phyloP scores from a whole-genome alignment of 2,329 filamentous ascomycete genomes.

The Zymoseptoria ardabiliae region DNA sequence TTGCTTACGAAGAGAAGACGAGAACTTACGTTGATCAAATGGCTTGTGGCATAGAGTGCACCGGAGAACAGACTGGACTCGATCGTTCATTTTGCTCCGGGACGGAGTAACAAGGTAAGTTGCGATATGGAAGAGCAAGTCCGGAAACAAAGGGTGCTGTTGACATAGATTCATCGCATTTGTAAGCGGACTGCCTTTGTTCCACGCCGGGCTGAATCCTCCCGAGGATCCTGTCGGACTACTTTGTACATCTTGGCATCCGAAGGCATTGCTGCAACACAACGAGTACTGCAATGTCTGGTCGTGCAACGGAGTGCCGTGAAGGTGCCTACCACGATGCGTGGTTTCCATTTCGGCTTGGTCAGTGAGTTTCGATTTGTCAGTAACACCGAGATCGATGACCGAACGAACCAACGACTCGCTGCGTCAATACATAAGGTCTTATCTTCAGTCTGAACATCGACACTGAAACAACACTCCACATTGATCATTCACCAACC shows the following conservation, averaged over 20 bases:
- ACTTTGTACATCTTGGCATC: not conserved
- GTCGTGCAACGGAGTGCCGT: not conserved
- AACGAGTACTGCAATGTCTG: not conserved
- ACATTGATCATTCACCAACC: not conserved
- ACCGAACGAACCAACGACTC: not conserved
- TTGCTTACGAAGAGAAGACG: not conserved
- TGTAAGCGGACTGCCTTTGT: not conserved
- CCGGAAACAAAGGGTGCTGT: not conserved
- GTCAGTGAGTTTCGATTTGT: not conserved
- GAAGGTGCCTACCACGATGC: not conserved
- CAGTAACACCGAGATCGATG: not conserved
- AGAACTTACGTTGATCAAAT: constrained; percentile 35
- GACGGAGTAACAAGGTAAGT: not conserved
- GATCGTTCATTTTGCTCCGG: not conserved
- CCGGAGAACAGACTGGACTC: constrained; percentile 7
- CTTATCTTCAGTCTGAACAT: not conserved
- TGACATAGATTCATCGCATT: not conserved
- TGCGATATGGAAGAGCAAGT: not conserved
- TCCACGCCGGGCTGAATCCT: not conserved
- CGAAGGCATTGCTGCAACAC: not conserved
- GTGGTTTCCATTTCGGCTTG: not conserved
- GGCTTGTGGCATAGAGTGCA: constrained; percentile 37
- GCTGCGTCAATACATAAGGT: not conserved
- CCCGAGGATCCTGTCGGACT: not conserved
- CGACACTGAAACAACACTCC: not conserved